A percentile compares a stretch with the other conserved stretches of the same genome.
These are phyloP conservation scores for Golubevia sp. DNA, from an alignment of 1,284 basidiomycete genomes.

Conservation along the genomic window DNA sequence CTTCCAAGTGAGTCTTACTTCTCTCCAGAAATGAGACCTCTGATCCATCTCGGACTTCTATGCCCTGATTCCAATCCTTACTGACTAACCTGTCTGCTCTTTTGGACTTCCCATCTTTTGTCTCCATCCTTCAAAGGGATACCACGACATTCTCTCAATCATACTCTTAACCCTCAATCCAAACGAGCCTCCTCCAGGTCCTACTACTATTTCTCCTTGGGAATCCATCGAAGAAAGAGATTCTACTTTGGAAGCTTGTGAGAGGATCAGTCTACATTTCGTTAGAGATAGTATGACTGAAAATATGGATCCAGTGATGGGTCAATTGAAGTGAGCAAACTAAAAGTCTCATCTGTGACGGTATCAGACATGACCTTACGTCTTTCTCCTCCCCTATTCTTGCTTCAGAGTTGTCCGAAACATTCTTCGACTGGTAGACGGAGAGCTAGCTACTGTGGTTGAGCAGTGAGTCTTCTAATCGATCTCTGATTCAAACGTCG, in stretches of 20 bases:
- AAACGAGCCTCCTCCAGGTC: neutral
- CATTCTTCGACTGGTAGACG: slow-evolving; percentile 74
- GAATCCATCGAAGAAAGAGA: slow-evolving; percentile 2
- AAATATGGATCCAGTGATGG: slow-evolving; percentile 81
- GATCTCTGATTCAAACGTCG: neutral
- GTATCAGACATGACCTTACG: too few species aligned
- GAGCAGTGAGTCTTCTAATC: slow-evolving; percentile 67
- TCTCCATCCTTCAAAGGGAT: slow-evolving; percentile 68
- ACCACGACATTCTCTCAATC: slow-evolving; percentile 88
- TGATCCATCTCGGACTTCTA: neutral
- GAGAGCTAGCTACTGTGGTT: slow-evolving; percentile 71
- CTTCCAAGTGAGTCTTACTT: slow-evolving; percentile 71
- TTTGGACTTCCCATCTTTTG: neutral
- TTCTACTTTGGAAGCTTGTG: slow-evolving; percentile 10
- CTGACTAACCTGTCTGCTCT: neutral
- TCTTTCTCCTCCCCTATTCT: slow-evolving; percentile 9
- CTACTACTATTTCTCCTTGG: neutral
- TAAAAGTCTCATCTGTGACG: too few species aligned
- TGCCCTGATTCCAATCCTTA: neutral
- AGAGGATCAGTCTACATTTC: slow-evolving; percentile 78
- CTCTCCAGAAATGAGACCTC: neutral
- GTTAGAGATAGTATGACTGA: slow-evolving; percentile 86
- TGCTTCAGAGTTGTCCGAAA: slow-evolving; percentile 69
- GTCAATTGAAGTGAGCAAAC: slow-evolving; percentile 71
- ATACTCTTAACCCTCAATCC: slow-evolving; percentile 75